Evolutionary conservation across 179 eudicot species (phyloP).

Genomic region (Pouteria campechiana): DNA sequence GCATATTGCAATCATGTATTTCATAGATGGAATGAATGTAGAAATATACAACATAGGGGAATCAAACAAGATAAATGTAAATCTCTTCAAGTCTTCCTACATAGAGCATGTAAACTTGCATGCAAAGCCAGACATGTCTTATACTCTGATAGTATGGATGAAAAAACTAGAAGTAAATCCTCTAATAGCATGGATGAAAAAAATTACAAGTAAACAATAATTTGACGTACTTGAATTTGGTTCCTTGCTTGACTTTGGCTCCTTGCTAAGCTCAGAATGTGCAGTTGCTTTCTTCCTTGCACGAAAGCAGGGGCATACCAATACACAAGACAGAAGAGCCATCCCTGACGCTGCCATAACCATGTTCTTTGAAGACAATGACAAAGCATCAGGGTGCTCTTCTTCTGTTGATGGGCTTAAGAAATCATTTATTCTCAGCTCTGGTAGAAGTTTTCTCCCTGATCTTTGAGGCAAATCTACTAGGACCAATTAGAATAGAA

Average conservation of each 20-base stretch:
- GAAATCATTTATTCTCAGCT: too few species aligned
- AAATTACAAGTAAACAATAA: background rate
- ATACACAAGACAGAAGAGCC: conserved; percentile 45
- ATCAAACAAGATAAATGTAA: too few species aligned
- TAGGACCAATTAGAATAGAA: too few species aligned
- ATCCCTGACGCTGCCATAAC: conserved; percentile 60
- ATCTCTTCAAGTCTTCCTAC: too few species aligned
- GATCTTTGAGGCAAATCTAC: conserved; percentile 12
- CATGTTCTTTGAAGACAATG: conserved; percentile 27
- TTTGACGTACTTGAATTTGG: background rate
- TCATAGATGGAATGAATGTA: too few species aligned
- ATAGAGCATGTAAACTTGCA: too few species aligned
- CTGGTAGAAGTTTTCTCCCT: conserved; percentile 49
- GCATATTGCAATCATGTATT: too few species aligned
- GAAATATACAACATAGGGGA: too few species aligned
- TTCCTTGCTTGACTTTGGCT: conserved; percentile 50
- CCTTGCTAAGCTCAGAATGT: conserved; percentile 37
- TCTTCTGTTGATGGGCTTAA: too few species aligned
- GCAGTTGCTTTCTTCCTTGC: conserved; percentile 35
- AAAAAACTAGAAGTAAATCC: background rate
- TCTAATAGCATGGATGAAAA: conserved; percentile 3
- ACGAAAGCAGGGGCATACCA: conserved; percentile 63
- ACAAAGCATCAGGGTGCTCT: conserved; percentile 10
- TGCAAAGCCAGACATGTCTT: too few species aligned
- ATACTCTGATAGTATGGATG: too few species aligned